Evolutionary conservation across 345 rosid genomes (phyloP), one percentile per base, ranked within the genome.

Genomic region (Anacardium occidentale): DNA sequence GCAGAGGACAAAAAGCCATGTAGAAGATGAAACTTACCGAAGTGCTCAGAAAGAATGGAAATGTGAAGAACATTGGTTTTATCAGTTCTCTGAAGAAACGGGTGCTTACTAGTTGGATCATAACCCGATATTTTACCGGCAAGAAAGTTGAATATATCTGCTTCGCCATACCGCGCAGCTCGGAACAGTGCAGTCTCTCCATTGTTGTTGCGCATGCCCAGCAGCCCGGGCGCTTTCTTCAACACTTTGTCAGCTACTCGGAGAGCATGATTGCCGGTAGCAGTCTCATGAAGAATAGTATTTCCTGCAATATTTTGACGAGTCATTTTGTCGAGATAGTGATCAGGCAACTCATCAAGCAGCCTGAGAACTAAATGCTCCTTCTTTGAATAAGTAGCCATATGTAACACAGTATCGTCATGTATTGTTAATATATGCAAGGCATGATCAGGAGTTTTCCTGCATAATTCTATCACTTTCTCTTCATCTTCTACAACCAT

Each of bases 251-350:
- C 62, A 4, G 69, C 70, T 2, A 64, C 54, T 4, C 4, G 52
- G 11, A 64, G 18, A 4, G 68, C 67, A 40, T 63, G 26, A 9
- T 63, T 63, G 48, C 42, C 11, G 5, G 74, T 66, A 2, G 77
- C 77, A 52, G 62, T 64, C 25, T 78, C 74, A 18, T 78, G 81
- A 11, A 78, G 74, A 20, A 48, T 66, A 4, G 74, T 73, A 62
- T 78, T 74, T 17, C 77, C 81, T 1, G 52, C 24, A 10, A 29
- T 9, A 12, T 62, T 62, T 9, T 62, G 65, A 10, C 65, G 65
- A 4, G 47, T 62, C 67, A 63, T 44, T 63, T 63, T 63, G 52
- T 63, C 53, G 10, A 63, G 52, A 40, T n/a, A 22, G 6, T 1
- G 13, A 0, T 63, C 29, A 4, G 67, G 67, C 29, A 61, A 61